phyloP scores from a whole-genome alignment of 139 green algal species.

The Eudorina sp. region DNA sequence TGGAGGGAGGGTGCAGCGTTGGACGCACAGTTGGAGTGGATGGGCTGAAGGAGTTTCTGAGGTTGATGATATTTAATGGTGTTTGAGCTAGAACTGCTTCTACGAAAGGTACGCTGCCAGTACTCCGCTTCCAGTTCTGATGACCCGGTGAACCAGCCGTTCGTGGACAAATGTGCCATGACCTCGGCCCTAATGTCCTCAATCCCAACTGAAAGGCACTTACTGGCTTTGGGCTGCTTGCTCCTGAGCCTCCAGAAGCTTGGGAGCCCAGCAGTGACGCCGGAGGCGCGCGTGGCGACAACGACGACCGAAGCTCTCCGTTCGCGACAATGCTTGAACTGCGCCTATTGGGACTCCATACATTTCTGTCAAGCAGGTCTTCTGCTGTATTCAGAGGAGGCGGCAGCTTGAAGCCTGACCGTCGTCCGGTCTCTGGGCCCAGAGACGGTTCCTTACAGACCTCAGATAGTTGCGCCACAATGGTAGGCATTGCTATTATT shows the following conservation, averaged over 20 bases:
- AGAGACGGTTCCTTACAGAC: background rate
- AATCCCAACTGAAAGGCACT: no score
- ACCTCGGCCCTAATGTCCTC: no score
- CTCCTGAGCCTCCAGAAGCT: background rate
- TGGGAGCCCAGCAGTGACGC: background rate
- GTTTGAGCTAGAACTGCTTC: background rate
- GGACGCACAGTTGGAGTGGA: background rate
- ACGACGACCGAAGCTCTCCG: background rate
- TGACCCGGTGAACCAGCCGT: no score
- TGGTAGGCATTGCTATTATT: background rate
- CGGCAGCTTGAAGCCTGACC: background rate
- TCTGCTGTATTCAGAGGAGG: background rate
- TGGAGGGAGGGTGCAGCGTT: background rate
- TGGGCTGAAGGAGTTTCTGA: background rate
- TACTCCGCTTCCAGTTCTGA: background rate
- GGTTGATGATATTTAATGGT: background rate
- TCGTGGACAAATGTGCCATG: no score
- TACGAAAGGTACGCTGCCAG: background rate
- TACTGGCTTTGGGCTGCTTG: conserved; percentile 13
- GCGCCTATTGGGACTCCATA: background rate
- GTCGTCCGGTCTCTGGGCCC: background rate
- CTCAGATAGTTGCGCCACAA: background rate
- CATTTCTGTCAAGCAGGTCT: background rate
- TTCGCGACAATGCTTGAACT: conserved; percentile 9
- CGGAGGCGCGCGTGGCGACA: background rate